Base-by-base conservation (phyloP, 345 rosid species). In the Rhodamnia rubescens region DNA sequence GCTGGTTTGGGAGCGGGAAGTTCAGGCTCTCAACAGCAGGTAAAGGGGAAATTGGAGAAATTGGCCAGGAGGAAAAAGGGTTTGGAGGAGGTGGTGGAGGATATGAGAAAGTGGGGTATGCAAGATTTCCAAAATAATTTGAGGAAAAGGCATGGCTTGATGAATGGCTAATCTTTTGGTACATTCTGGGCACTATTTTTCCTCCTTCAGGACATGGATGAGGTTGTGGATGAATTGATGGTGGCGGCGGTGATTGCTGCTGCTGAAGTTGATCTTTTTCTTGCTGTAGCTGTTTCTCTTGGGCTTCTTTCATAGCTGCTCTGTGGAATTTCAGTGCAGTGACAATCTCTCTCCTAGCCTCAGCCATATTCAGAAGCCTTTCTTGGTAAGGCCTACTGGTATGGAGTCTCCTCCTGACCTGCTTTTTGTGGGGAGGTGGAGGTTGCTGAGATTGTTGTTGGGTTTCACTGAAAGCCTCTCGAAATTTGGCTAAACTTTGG, bases 291-390 rank as follows among this genome's bases (percentile, higher is more conserved):
- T 91, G 92, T 21, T 88, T 94, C 47, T 92, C 93, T 8, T 86
- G 61, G 53, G 98, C 94, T 90, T 94, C 95, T 90, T 95, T 96
- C 99, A 94, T 97, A 84, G 99, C 87, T 36, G 98, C 99, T 12
- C 99, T 90, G 74, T 97, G 99, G 85, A 92, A 95, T 89, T 97
- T 97, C 64, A 96, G 92, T 53, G 98, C 98, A 86, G 99, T 93
- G 86, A 96, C 99, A 87, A 97, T 96, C 90, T 97, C 98, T 81
- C 96, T 91, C 86, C 99, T 94, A 58, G 99, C 99, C 90, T 97
- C 98, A 11, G 99, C 99, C 99, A 97, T 97, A 57, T 97, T 96
- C 8, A 97, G 96, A 55, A 96, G 96, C 90, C 98, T 93, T 81
- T 97, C 98, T 92, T 97, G 98, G 84, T 95, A 96, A 84, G 98